Percentiles rank a stretch among this genome's conserved stretches.
Conservation (phyloP, 148 eudicot genomes). For the Cornus controversa region DNA sequence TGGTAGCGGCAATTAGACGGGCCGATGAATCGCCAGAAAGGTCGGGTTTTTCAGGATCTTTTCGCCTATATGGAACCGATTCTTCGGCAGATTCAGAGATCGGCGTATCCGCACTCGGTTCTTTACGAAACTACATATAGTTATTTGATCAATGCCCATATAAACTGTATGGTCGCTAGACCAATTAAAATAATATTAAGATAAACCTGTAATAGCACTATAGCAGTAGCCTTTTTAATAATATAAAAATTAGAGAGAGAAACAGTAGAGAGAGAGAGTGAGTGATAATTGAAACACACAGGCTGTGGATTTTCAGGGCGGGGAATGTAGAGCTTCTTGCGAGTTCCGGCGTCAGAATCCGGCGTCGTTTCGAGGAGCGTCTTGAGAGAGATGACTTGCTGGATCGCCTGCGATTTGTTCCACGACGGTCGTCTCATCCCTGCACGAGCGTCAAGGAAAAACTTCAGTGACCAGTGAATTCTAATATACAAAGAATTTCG, state of each 20-base stretch:
- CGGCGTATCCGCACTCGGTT: constrained; percentile 25
- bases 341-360: constrained; percentile 32
- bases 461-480: neutral
- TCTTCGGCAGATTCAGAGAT: constrained; percentile 35
- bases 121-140: constrained; percentile 33
- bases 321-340: constrained; percentile 32
- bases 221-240: neutral
- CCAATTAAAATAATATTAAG: constrained; percentile 9
- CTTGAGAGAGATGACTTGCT: constrained; percentile 87
- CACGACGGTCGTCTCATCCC: constrained; percentile 97
- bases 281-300: constrained; percentile 27
- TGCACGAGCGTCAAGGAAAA: constrained; percentile 16
- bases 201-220: neutral
- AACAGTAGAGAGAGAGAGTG: neutral
- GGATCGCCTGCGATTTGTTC: constrained; percentile 99
- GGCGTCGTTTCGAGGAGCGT: constrained; percentile 70
- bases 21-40: constrained; percentile 20
- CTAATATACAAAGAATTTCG: neutral
- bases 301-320: constrained; percentile 27
- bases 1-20: constrained; percentile 13
- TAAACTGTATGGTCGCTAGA: too few relatives aligned
- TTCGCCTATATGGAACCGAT: constrained; percentile 17
- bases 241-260: neutral
- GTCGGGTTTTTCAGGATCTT: constrained; percentile 30
- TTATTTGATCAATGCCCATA: constrained; percentile 1